Evolutionary conservation across 164 flowering plant genomes (phyloP), one percentile per base, ranked within the genome.

Genomic region (Stephania japonica): DNA sequence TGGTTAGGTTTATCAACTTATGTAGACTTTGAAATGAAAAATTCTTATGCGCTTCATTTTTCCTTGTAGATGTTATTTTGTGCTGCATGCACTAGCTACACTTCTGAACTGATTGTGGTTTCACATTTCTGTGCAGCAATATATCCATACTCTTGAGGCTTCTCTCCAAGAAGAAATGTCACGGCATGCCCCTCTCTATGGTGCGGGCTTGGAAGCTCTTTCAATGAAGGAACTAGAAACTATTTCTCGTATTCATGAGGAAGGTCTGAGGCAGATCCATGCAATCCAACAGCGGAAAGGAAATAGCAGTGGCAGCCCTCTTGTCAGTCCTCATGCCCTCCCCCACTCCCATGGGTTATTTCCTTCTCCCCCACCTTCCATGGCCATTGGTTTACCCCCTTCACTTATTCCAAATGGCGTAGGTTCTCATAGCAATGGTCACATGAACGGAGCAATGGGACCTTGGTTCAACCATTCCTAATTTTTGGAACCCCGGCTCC

Each of bases 141-240:
- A 91, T 76, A 92, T 96, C 78, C 98, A 85, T 53, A 81, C 85
- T 6, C 89, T 90, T 0, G 92, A 93, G 80, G 78, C 81, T 53
- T 87, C 91, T 41, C 88, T 91, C 76, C 97, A 87, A 76, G 99
- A 96, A 78, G 99, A 96, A 80, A 96, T 96, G 95, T 84, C 98
- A 1, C 86, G 98, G 8, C 98, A 96, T 83, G 98, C 99, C 11
- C 99, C 99, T 65, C 91, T 96, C 0, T 96, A 96, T 76, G 99
- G 99, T 67, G 99, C 86, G 11, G 97, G 97, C 25, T 78, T 96
- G 81, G 99, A 96, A 77, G 86, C 90, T 69, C 81, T 96, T 25
- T 93, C 99, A 25, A 83, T 91, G 94, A 87, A 87, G 79, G 99
- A 96, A 83, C 79, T 96, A 78, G 98, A 96, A 77, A 96, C 99